phyloP scores from a whole-genome alignment of 2,329 filamentous ascomycete genomes.

The Cytospora schulzeri region DNA sequence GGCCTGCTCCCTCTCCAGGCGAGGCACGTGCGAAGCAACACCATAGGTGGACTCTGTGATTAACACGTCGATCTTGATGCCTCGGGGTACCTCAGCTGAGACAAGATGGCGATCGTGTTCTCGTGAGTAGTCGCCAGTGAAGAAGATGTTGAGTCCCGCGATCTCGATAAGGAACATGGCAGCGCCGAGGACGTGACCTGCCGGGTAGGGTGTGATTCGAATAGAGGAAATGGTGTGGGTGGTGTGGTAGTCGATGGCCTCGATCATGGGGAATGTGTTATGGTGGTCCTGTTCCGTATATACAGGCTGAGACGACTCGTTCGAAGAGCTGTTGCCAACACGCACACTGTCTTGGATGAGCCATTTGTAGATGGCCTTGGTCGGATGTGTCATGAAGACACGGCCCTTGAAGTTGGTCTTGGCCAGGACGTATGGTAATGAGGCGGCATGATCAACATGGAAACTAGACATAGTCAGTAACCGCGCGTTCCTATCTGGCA shows the following conservation, averaged over 20 bases:
- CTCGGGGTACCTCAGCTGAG: constrained; percentile 85
- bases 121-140: constrained; percentile 95
- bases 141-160: constrained; percentile 92
- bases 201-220: constrained; percentile 93
- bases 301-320: constrained; percentile 69
- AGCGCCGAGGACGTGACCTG: constrained; percentile 94
- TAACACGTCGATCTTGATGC: constrained; percentile 90
- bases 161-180: constrained; percentile 99
- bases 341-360: constrained; percentile 95
- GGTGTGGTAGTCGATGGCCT: constrained; percentile 97
- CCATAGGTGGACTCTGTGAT: constrained; percentile 98
- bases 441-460: constrained; percentile 97
- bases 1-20: constrained; percentile 86
- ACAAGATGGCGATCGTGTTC: constrained; percentile 96
- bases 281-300: constrained; percentile 96
- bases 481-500: neutral
- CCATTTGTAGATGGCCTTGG: constrained; percentile 99
- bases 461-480: constrained; percentile 65
- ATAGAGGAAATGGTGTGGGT: constrained; percentile 97
- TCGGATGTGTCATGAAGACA: constrained; percentile 99
- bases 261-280: constrained; percentile 89
- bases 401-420: constrained; percentile 97
- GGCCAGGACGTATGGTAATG: constrained; percentile 93
- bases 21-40: constrained; percentile 89
- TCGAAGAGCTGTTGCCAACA: constrained; percentile 72